A percentile compares a stretch with the other conserved stretches of the same genome.
Conservation (phyloP, 2,329 filamentous ascomycete genomes). For the Bipolaris gigantea region DNA sequence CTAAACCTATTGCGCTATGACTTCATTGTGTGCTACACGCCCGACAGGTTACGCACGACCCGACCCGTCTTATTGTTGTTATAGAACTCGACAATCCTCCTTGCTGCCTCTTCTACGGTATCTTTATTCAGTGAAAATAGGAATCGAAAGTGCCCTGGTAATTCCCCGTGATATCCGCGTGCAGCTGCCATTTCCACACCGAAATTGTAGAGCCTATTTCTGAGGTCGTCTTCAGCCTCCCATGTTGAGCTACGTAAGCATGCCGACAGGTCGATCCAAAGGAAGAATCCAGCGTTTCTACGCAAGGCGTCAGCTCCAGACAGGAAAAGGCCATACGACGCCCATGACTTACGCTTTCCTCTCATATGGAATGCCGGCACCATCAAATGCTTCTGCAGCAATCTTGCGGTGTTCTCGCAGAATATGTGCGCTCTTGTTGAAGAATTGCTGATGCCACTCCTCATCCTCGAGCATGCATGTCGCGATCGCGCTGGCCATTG, state of each 20-base stretch:
- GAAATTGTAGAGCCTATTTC: constrained; percentile 16
- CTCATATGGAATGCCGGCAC: constrained; percentile 2
- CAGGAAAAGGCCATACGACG: neutral
- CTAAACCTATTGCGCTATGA: neutral
- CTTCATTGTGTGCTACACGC: neutral
- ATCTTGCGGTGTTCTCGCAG: neutral
- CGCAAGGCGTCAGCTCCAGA: constrained; percentile 16
- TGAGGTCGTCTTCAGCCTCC: constrained; percentile 31
- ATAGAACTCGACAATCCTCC: constrained; percentile 15
- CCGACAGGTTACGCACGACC: neutral
- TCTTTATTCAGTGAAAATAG: constrained; percentile 45
- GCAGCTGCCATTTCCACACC: constrained; percentile 28
- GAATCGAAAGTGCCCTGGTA: constrained; percentile 49
- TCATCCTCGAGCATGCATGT: constrained; percentile 26
- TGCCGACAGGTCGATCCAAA: constrained; percentile 55
- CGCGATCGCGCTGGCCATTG: constrained; percentile 20
- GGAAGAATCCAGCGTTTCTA: constrained; percentile 60
- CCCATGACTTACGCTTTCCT: constrained; percentile 2
- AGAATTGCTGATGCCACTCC: constrained; percentile 13
- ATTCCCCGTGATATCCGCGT: constrained; percentile 41
- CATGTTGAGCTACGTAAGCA: constrained; percentile 13
- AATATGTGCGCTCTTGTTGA: neutral
- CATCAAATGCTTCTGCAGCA: neutral
- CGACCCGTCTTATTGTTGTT: neutral
- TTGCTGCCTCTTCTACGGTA: constrained; percentile 42